Evolutionary conservation across 73 alveolate species (phyloP).

Genomic region (Paramecium bursaria): DNA sequence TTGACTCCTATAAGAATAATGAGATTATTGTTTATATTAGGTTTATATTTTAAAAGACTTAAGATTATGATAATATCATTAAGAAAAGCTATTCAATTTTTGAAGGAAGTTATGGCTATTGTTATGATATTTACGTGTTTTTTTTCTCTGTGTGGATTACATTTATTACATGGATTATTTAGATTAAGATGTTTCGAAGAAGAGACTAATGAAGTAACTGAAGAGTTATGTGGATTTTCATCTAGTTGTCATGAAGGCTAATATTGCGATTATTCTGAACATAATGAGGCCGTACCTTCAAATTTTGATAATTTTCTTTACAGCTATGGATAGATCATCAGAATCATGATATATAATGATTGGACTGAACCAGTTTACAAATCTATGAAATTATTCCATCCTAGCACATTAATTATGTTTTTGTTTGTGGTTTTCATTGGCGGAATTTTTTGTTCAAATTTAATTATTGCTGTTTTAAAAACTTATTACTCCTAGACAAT

Average conservation of each 20-base stretch:
- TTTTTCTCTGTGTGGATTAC: conserved; percentile 34
- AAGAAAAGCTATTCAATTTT: not conserved
- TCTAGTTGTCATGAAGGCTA: conserved; percentile 38
- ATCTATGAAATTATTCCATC: not conserved
- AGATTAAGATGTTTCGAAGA: not conserved
- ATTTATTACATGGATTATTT: conserved; percentile 23
- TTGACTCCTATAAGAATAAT: conserved; percentile 13
- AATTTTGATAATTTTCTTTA: conserved; percentile 16
- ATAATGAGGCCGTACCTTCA: not conserved
- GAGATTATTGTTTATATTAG: not conserved
- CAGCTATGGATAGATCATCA: not conserved
- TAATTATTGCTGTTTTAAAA: conserved; percentile 37
- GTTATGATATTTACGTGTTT: conserved; percentile 26
- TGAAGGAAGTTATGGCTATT: conserved; percentile 5
- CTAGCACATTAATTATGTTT: not conserved
- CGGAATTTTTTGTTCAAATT: conserved; percentile 39
- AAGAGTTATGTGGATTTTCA: conserved; percentile 32
- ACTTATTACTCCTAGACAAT: conserved; percentile 19
- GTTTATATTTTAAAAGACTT: not conserved
- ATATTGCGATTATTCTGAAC: not conserved
- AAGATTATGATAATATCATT: conserved; percentile 6
- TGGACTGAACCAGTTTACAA: conserved; percentile 51
- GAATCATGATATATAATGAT: conserved; percentile 23
- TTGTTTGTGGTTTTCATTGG: conserved; percentile 33
- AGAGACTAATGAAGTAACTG: not conserved